Evolutionary conservation across 805 yeast species (phyloP).

Genomic region (Sungouiella thailandica): DNA sequence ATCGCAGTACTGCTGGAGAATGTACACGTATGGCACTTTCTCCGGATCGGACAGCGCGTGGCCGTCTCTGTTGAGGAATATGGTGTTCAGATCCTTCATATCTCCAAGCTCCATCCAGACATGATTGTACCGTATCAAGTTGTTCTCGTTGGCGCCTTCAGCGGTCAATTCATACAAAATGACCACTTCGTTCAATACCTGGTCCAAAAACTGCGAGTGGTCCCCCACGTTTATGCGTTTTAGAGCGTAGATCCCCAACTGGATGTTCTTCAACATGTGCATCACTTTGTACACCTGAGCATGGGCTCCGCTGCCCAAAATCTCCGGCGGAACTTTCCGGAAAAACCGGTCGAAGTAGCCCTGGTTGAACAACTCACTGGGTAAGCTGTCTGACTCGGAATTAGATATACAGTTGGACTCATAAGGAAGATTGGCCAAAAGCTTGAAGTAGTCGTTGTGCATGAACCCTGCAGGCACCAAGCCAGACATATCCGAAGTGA

Average conservation of each 20-base stretch:
- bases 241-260: slow-evolving; percentile 76
- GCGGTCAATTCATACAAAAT: slow-evolving; percentile 53
- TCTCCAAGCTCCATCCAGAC: slow-evolving; percentile 79
- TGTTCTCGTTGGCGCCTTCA: slow-evolving; percentile 40
- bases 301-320: slow-evolving; percentile 77
- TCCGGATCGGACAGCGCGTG: slow-evolving; percentile 12
- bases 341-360: slow-evolving; percentile 79
- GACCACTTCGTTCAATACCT: slow-evolving; percentile 73
- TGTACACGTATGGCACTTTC: slow-evolving; percentile 65
- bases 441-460: slow-evolving; percentile 34
- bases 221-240: slow-evolving; percentile 84
- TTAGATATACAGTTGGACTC: background rate
- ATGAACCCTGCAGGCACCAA: slow-evolving; percentile 18
- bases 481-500: background rate
- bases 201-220: slow-evolving; percentile 60
- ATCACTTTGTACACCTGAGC: slow-evolving; percentile 83
- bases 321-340: slow-evolving; percentile 43
- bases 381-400: slow-evolving; percentile 23
- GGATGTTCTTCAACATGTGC: slow-evolving; percentile 66
- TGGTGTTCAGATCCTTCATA: slow-evolving; percentile 44
- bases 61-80: slow-evolving; percentile 14
- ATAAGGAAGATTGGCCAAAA: slow-evolving; percentile 25
- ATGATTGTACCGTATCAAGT: slow-evolving; percentile 80
- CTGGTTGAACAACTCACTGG: slow-evolving; percentile 63
- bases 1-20: slow-evolving; percentile 80